Evolutionary conservation across 176 grass and related monocot species (phyloP).

Genomic region (Triticum dicoccoides): DNA sequence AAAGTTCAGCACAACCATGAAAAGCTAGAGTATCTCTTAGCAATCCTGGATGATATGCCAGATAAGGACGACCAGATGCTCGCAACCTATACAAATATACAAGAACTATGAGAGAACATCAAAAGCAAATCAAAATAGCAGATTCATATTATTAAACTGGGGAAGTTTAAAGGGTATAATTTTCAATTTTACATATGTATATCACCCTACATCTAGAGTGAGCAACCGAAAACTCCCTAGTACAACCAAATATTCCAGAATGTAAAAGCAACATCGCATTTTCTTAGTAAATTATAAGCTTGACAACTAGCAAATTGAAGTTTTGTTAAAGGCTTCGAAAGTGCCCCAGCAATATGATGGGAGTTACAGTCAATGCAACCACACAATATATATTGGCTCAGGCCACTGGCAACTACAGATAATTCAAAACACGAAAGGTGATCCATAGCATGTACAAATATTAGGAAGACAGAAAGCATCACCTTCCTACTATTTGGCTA

Average conservation of each 20-base stretch:
- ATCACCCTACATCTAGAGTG: not conserved
- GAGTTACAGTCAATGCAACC: not conserved
- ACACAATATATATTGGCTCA: not conserved
- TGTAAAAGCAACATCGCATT: not conserved
- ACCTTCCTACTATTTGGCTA: conserved; percentile 82
- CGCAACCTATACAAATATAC: conserved; percentile 60
- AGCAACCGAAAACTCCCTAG: not conserved
- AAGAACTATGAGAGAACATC: not conserved
- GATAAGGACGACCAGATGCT: conserved; percentile 69
- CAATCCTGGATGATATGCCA: conserved; percentile 84
- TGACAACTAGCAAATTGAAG: conserved; percentile 1
- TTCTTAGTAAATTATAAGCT: conserved; percentile 19
- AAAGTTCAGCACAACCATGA: conserved; percentile 98
- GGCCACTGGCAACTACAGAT: not conserved
- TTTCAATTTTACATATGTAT: conserved; percentile 1
- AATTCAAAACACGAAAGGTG: not conserved
- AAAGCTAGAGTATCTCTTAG: conserved; percentile 92
- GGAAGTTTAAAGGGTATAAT: not conserved
- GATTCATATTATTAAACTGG: conserved; percentile 9
- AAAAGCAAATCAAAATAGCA: conserved; percentile 1
- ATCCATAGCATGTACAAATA: not conserved
- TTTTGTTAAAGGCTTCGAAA: not conserved
- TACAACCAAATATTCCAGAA: conserved; percentile 7
- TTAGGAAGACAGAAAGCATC: conserved; percentile 17
- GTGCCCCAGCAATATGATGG: not conserved